These are phyloP conservation scores for Pythium rhizo-oryzae DNA, from an alignment of 352 stramenopile species.

Conservation along the genomic window DNA sequence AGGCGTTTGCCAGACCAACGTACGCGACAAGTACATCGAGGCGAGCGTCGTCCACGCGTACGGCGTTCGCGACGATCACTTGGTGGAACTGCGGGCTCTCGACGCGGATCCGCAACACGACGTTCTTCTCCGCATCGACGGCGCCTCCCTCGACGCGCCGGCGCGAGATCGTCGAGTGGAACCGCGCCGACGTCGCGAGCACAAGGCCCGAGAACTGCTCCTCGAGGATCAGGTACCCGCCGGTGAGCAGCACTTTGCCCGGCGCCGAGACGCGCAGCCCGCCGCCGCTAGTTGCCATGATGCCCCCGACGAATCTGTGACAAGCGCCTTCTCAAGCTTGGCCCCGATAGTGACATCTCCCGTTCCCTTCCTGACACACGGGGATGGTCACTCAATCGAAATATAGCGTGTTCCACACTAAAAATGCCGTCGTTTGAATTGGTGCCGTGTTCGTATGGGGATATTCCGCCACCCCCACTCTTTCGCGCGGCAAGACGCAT, in stretches of 20 bases:
- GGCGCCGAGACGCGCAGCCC: slow-evolving; percentile 89
- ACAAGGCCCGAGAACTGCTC: slow-evolving; percentile 90
- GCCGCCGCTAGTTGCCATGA: background rate
- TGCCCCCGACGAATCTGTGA: background rate
- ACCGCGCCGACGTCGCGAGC: slow-evolving; percentile 91
- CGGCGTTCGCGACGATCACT: slow-evolving; percentile 41
- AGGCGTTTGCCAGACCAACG: background rate
- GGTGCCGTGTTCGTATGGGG: background rate
- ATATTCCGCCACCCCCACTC: background rate
- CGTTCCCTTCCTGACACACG: background rate
- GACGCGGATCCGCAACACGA: slow-evolving; percentile 50
- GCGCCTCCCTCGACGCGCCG: background rate
- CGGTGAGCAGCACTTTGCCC: slow-evolving; percentile 96
- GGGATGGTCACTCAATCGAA: background rate
- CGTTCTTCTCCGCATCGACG: background rate
- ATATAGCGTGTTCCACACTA: background rate
- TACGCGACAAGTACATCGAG: slow-evolving; percentile 10
- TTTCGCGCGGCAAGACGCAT: background rate
- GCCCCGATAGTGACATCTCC: slow-evolving; percentile 6
- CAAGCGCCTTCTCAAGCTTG: background rate
- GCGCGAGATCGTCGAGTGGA: slow-evolving; percentile 85
- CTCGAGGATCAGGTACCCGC: slow-evolving; percentile 96
- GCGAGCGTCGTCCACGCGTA: slow-evolving; percentile 3
- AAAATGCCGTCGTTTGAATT: background rate
- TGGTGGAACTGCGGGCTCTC: slow-evolving; percentile 93